Base-by-base conservation (phyloP, 140 eudicot genomes). In the Stevia rebaudiana region DNA sequence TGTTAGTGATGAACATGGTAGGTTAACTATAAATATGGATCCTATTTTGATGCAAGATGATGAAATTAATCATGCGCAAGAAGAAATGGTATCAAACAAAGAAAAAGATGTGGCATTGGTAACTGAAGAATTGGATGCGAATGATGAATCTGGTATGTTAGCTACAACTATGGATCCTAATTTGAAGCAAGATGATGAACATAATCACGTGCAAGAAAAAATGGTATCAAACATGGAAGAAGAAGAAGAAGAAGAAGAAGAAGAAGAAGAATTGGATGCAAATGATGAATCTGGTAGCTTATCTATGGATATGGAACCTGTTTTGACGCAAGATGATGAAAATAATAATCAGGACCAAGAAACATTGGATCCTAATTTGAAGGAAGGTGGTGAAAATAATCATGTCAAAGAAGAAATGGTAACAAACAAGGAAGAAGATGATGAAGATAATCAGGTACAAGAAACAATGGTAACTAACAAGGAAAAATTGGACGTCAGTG, bases 321-420 rank as follows among this genome's bases (percentile, higher is more conserved):
- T 1, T 52, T 52, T 52, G 60, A 52, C 23, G 9, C 60, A 54
- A 54, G 61, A 54, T 30, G 41, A 54, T 54, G 61, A 25, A 54
- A 28, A 25, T 2, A n/a, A n/a, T n/a, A 54, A n/a, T n/a, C n/a
- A 54, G n/a, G 17, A 19, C 13, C 61, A 28, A 25, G 41, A 25
- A 54, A 41, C 61, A 54, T 25, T 15, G 39, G 61, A 54, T 54
- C 41, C 40, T 28, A 15, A n/a, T 54, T 25, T 28, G 41, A 54
- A 54, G 40, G 39, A 54, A 54, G 41, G 30, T 7, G 39, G n/a
- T 25, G 61, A 17, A 54, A 30, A n/a, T 6, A 30, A n/a, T 54
- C 22, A n/a, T 54, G 61, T 11, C 61, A 40, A 28, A 30, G 61
- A 54, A 54, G 61, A 40, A 28, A n/a, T 6, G 41, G 12, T 54